phyloP scores from a whole-genome alignment of 257 asterid genomes.

The Nicotiana attenuata region DNA sequence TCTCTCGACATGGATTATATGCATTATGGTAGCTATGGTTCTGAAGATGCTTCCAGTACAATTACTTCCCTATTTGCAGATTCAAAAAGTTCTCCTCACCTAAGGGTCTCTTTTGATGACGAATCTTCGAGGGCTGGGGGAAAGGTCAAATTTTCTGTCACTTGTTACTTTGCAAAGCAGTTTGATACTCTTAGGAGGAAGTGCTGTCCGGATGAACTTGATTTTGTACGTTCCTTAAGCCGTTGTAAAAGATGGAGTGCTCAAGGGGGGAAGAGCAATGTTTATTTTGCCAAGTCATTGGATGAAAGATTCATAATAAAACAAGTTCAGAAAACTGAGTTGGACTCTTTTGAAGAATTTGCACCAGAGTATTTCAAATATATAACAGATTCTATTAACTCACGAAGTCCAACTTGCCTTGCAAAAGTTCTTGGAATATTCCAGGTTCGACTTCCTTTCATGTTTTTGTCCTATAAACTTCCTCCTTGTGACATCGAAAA shows the following conservation, averaged over 20 bases:
- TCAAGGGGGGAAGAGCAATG: conserved; percentile 97
- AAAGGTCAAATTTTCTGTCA: conserved; percentile 69
- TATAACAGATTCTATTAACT: conserved; percentile 50
- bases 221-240: conserved; percentile 71
- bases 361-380: conserved; percentile 74
- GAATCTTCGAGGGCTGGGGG: conserved; percentile 42
- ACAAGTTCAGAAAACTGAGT: conserved; percentile 89
- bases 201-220: conserved; percentile 71
- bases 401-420: conserved; percentile 90
- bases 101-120: conserved; percentile 65
- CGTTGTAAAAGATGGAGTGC: conserved; percentile 92
- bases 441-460: conserved; percentile 48
- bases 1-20: conserved; percentile 57
- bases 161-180: conserved; percentile 76
- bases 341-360: conserved; percentile 82
- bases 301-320: conserved; percentile 86
- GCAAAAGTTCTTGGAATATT: conserved; percentile 91
- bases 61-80: conserved; percentile 36
- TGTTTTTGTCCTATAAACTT: not conserved
- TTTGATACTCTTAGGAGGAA: conserved; percentile 71
- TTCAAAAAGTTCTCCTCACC: conserved; percentile 63
- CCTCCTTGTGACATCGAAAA: not conserved
- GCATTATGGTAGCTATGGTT: conserved; percentile 43
- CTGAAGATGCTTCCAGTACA: conserved; percentile 49
- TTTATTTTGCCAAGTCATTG: conserved; percentile 77